Conservation (phyloP, 345 rosid genomes). For the Eucalyptus fibrosa region DNA sequence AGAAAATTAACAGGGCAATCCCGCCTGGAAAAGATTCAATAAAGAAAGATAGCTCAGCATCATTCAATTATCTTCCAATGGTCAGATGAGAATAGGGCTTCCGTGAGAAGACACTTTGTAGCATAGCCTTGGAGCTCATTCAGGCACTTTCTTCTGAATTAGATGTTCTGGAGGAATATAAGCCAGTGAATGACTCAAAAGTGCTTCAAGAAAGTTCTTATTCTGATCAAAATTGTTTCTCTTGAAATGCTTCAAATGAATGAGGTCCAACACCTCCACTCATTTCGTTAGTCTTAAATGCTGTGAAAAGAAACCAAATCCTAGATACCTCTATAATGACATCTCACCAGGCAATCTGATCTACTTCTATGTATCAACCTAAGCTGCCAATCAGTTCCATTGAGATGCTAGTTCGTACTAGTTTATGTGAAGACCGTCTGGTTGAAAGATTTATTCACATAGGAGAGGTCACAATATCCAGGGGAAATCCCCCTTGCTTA, state of each 20-base stretch:
- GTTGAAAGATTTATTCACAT: neutral
- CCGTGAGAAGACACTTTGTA: neutral
- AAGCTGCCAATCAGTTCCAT: neutral
- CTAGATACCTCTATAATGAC: neutral
- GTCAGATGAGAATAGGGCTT: neutral
- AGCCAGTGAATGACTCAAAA: neutral
- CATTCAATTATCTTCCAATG: neutral
- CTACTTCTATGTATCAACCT: neutral
- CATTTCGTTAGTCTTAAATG: neutral
- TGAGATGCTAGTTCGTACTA: neutral
- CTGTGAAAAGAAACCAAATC: neutral
- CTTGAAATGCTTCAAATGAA: neutral
- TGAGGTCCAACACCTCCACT: neutral
- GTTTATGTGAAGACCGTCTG: neutral
- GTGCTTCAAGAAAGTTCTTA: neutral
- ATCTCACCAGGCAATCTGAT: neutral
- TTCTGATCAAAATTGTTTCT: neutral
- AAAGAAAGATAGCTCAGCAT: neutral
- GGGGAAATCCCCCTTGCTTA: neutral
- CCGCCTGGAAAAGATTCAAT: neutral
- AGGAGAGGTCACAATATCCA: neutral
- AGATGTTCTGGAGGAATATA: neutral
- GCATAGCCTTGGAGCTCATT: neutral
- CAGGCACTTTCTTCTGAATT: neutral
- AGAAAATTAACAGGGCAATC: neutral